phyloP scores from a whole-genome alignment of 1,284 basidiomycete species.

The Leccinum holopus region DNA sequence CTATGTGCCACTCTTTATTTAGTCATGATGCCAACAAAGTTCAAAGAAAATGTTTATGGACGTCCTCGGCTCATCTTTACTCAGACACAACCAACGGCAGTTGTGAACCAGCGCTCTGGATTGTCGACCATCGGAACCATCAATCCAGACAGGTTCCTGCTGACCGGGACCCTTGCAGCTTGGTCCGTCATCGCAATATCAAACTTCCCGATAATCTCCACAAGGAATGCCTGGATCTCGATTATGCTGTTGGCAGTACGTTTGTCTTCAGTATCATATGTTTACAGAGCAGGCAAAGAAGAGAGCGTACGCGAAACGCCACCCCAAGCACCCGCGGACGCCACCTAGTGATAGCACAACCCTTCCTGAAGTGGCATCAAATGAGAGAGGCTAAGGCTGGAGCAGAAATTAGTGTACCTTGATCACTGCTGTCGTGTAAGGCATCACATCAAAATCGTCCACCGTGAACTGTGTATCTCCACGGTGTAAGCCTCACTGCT shows the following conservation, averaged over 20 bases:
- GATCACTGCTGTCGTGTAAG: constrained; percentile 50
- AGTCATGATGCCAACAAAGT: background rate
- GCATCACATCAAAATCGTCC: constrained; percentile 51
- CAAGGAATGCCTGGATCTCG: constrained; percentile 51
- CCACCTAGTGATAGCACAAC: constrained; percentile 43
- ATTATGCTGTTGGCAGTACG: constrained; percentile 34
- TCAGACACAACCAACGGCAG: constrained; percentile 41
- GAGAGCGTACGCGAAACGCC: constrained; percentile 42
- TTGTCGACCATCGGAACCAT: constrained; percentile 51
- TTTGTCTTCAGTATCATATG: background rate
- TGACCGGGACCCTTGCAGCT: constrained; percentile 32
- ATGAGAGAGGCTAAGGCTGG: background rate
- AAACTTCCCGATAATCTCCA: constrained; percentile 48
- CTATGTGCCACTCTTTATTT: background rate
- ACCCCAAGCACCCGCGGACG: constrained; percentile 23
- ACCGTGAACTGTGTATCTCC: constrained; percentile 43
- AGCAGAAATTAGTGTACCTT: constrained; percentile 37
- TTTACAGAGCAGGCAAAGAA: background rate
- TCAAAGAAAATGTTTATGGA: background rate
- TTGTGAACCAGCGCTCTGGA: constrained; percentile 42
- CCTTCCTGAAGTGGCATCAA: constrained; percentile 29
- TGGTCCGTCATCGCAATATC: constrained; percentile 44
- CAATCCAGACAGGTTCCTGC: constrained; percentile 42
- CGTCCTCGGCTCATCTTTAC: background rate
- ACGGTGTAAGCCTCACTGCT: constrained; percentile 15